These are phyloP conservation scores for Linnemannia schmuckeri DNA, from an alignment of 192 early-diverging fungal species.

Conservation along the genomic window DNA sequence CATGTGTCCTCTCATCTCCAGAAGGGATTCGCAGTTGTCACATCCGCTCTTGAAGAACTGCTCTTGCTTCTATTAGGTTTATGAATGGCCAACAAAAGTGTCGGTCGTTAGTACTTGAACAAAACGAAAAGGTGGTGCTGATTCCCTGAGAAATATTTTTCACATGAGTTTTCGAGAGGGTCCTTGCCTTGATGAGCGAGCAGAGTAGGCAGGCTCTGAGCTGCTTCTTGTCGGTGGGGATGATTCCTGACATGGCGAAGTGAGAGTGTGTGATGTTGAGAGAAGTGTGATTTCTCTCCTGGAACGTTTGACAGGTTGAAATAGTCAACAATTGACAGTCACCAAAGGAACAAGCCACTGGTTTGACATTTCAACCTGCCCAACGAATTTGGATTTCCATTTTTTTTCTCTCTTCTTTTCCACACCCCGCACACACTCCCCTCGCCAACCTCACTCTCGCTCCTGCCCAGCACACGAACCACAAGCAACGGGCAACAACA, in stretches of 20 bases:
- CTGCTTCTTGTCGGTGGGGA: conserved; percentile 62
- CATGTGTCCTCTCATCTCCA: conserved; percentile 74
- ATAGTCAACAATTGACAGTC: not conserved
- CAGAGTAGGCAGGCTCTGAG: conserved; percentile 86
- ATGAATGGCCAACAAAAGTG: conserved; percentile 4
- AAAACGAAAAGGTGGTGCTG: not conserved
- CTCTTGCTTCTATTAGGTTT: conserved; percentile 65
- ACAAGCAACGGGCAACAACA: not conserved
- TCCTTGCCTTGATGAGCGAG: conserved; percentile 78
- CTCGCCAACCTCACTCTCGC: not conserved
- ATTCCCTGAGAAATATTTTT: too few relatives aligned
- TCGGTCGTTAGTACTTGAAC: not conserved
- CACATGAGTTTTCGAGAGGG: not conserved
- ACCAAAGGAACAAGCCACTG: not conserved
- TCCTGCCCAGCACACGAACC: not conserved
- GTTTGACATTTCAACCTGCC: not conserved
- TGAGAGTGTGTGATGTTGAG: not conserved
- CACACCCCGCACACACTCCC: not conserved
- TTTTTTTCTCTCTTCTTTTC: not conserved
- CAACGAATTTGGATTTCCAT: not conserved
- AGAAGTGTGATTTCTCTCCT: not conserved
- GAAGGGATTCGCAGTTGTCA: conserved; percentile 86
- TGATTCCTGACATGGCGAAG: conserved; percentile 48
- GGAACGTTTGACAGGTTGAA: not conserved
- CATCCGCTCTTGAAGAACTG: conserved; percentile 81